Evolutionary conservation across 2,329 filamentous ascomycete genomes (phyloP).

Genomic region (Shiraia bambusicola): DNA sequence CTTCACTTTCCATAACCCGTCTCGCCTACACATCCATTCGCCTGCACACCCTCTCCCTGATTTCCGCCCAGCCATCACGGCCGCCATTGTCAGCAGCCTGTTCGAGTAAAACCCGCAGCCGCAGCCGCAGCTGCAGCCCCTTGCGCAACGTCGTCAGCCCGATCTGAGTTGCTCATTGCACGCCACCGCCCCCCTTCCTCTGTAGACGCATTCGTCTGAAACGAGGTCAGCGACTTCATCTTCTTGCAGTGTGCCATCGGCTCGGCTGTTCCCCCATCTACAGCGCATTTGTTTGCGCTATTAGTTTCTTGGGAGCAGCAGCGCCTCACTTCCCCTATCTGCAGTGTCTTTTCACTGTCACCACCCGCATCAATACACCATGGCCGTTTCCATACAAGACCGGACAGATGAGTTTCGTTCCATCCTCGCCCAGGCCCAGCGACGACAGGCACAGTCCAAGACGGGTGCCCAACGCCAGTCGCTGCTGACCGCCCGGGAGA

Average conservation of each 20-base stretch:
- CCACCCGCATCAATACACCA: conserved; percentile 36
- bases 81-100: background rate
- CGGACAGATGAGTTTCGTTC: conserved; percentile 93
- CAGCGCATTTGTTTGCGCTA: conserved; percentile 10
- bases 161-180: no score
- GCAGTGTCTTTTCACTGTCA: conserved; percentile 7
- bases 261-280: no score
- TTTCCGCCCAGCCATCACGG: no score
- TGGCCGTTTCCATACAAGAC: conserved; percentile 82
- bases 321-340: conserved; percentile 8
- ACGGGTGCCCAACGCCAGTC: conserved; percentile 76
- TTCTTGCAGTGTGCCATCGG: no score
- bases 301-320: conserved; percentile 7
- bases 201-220: no score
- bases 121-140: conserved; percentile 2
- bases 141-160: conserved; percentile 3
- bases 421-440: conserved; percentile 83
- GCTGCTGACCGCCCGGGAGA: conserved; percentile 71
- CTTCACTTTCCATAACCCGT: background rate
- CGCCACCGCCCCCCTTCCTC: no score
- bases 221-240: no score
- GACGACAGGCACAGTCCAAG: conserved; percentile 74
- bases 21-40: background rate
- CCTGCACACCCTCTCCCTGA: background rate
- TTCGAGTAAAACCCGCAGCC: background rate